Percentiles rank a stretch among this genome's conserved stretches.
phyloP scores from a whole-genome alignment of 2,329 filamentous ascomycete species.

The Aspergillus tamarii region DNA sequence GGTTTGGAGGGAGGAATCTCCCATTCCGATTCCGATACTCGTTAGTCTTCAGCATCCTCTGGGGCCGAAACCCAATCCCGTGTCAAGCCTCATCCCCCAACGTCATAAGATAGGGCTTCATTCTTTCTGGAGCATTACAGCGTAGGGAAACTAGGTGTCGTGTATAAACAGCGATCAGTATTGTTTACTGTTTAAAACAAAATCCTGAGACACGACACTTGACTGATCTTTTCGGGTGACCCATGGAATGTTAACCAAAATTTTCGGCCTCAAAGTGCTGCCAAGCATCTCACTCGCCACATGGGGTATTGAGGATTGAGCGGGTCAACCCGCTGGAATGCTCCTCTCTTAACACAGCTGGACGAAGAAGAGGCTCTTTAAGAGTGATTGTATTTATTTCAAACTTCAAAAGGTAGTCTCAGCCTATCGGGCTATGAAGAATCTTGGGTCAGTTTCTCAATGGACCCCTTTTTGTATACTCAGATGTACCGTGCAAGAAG shows the following conservation, averaged over 20 bases:
- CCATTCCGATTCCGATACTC: no score
- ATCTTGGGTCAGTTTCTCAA: no score
- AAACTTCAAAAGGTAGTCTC: neutral
- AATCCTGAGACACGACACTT: neutral
- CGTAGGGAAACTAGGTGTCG: neutral
- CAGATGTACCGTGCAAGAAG: neutral
- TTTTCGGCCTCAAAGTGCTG: neutral
- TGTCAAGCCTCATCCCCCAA: neutral
- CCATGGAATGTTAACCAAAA: neutral
- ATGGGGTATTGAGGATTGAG: neutral
- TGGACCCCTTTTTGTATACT: neutral
- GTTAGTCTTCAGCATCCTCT: neutral
- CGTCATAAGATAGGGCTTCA: neutral
- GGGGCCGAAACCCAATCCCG: neutral
- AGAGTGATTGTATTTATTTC: neutral
- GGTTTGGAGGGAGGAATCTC: neutral
- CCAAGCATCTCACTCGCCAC: neutral
- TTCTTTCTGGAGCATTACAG: neutral
- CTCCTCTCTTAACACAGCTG: neutral
- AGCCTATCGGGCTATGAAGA: neutral
- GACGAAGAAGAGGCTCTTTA: neutral
- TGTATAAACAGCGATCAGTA: neutral
- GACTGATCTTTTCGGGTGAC: neutral
- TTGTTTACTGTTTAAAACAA: neutral
- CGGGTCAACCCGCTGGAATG: neutral